A percentile compares a stretch with the other conserved stretches of the same genome.
phyloP scores from a whole-genome alignment of 306 rosid species.

The Inga laurina region DNA sequence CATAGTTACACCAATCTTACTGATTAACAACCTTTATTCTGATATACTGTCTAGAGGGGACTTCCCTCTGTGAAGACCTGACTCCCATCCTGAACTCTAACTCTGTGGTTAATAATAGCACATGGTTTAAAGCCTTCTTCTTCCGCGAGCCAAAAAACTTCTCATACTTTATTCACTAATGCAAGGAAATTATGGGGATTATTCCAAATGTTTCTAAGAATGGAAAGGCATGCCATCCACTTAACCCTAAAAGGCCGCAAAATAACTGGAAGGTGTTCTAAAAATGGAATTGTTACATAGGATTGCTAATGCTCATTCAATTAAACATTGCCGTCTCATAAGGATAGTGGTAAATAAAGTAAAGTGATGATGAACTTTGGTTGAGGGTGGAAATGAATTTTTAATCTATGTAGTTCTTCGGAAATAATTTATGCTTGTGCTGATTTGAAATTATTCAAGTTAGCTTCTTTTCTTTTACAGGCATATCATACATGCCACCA shows the following conservation, averaged over 20 bases:
- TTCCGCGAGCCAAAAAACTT: not conserved
- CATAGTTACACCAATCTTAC: not conserved
- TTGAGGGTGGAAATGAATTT: constrained; percentile 13
- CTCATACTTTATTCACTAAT: not conserved
- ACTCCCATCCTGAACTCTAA: not conserved
- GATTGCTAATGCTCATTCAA: constrained; percentile 22
- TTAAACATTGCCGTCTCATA: constrained; percentile 10
- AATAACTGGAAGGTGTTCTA: not conserved
- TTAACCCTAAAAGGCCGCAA: not conserved
- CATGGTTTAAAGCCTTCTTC: not conserved
- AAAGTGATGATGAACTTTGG: not conserved
- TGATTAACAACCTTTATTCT: not conserved
- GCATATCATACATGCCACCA: not conserved
- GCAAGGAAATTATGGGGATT: not conserved
- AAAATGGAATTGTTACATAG: not conserved
- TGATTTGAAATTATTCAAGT: not conserved
- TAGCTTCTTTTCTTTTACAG: not conserved
- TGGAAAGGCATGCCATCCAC: not conserved
- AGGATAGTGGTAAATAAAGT: not conserved
- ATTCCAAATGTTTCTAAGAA: not conserved
- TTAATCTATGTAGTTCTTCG: constrained; percentile 11
- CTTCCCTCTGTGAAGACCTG: not conserved
- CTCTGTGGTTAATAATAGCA: not conserved
- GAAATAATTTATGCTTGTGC: not conserved
- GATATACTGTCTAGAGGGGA: not conserved